A percentile compares a stretch with the other conserved stretches of the same genome.
These are phyloP conservation scores for Ogataea hybrid DNA, from an alignment of 1,139 yeast genomes.

Conservation along the genomic window DNA sequence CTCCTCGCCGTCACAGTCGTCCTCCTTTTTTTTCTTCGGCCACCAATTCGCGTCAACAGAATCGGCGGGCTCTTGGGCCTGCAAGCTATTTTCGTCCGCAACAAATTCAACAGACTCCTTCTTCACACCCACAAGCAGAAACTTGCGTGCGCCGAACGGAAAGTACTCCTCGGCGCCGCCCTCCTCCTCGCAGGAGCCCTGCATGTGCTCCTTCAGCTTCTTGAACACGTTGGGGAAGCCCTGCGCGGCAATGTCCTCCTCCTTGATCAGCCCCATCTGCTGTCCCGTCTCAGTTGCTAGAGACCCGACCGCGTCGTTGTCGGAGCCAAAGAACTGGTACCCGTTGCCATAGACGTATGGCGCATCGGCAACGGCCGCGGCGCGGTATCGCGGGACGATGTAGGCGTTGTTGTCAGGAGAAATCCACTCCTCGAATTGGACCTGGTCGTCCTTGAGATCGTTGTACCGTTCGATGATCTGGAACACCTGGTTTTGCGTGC, in stretches of 20 bases:
- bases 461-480: constrained; percentile 15
- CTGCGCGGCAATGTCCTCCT: constrained; percentile 24
- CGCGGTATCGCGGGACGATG: constrained; percentile 22
- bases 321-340: constrained; percentile 12
- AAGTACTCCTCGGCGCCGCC: constrained; percentile 21
- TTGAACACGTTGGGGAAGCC: constrained; percentile 29
- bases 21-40: constrained; percentile 10
- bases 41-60: constrained; percentile 8
- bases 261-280: constrained; percentile 18
- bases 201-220: constrained; percentile 16
- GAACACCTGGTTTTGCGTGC: constrained; percentile 11
- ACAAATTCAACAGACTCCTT: constrained; percentile 16
- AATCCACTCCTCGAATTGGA: constrained; percentile 26
- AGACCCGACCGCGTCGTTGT: constrained; percentile 4
- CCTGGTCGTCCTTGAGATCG: constrained; percentile 13
- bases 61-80: background rate
- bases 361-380: background rate
- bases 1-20: constrained; percentile 17
- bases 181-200: constrained; percentile 18
- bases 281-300: constrained; percentile 4
- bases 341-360: constrained; percentile 14
- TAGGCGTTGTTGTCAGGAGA: constrained; percentile 25
- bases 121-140: constrained; percentile 28
- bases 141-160: constrained; percentile 31
- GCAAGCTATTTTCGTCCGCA: background rate